Evolutionary conservation across 2,329 filamentous ascomycete species (phyloP).

Genomic region (Neonectria hederae): DNA sequence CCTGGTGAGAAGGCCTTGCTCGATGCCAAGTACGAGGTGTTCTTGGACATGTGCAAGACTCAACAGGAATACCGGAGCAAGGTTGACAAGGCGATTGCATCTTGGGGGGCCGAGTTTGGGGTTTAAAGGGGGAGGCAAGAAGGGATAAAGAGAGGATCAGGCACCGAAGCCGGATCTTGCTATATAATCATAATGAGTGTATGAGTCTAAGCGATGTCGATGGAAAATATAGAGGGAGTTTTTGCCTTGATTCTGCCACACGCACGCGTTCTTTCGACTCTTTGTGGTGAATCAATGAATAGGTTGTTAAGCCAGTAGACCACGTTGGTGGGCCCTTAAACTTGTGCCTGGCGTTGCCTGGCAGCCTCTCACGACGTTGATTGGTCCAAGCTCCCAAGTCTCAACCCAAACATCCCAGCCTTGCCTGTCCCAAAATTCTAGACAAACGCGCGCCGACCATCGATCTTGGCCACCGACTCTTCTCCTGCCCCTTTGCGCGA

Average conservation of each 20-base stretch:
- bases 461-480: slow-evolving; percentile 32
- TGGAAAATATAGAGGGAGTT: slow-evolving; percentile 3
- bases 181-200: slow-evolving; percentile 30
- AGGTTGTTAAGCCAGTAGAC: neutral
- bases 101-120: slow-evolving; percentile 47
- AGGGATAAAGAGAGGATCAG: slow-evolving; percentile 18
- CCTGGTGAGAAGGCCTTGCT: slow-evolving; percentile 80
- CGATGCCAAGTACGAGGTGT: slow-evolving; percentile 92
- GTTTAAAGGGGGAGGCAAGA: slow-evolving; percentile 28
- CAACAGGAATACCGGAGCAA: slow-evolving; percentile 84
- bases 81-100: slow-evolving; percentile 71
- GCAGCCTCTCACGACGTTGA: slow-evolving; percentile 33
- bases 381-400: slow-evolving; percentile 49
- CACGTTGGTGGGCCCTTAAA: neutral
- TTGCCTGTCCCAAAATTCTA: slow-evolving; percentile 47
- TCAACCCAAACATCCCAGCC: slow-evolving; percentile 40
- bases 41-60: slow-evolving; percentile 87
- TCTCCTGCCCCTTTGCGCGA: slow-evolving; percentile 25
- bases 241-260: neutral
- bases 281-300: neutral
- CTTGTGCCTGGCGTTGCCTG: slow-evolving; percentile 27
- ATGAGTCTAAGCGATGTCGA: slow-evolving; percentile 1
- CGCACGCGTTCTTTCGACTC: neutral
- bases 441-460: slow-evolving; percentile 40
- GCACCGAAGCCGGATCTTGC: neutral